A percentile compares a stretch with the other conserved stretches of the same genome.
These are phyloP conservation scores for Candida montana DNA, from an alignment of 805 yeast genomes.

Conservation along the genomic window DNA sequence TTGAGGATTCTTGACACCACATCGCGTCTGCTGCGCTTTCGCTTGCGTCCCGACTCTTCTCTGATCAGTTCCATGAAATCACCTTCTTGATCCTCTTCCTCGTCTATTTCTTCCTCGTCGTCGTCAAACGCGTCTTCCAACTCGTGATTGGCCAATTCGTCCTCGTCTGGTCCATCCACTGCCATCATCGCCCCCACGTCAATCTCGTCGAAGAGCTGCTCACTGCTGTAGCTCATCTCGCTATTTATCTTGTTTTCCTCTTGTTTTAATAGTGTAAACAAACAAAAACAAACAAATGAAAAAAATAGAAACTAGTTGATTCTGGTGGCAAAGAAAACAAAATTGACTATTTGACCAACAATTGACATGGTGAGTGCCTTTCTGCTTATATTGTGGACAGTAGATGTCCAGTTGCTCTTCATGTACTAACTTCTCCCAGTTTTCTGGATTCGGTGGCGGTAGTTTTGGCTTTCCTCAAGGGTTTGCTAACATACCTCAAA, in stretches of 20 bases:
- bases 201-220: slow-evolving; percentile 22
- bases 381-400: too few relatives aligned
- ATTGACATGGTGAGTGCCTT: slow-evolving; percentile 1
- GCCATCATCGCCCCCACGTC: slow-evolving; percentile 27
- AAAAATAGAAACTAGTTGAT: too few relatives aligned
- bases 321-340: too few relatives aligned
- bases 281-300: not conserved
- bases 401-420: too few relatives aligned
- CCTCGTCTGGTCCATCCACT: slow-evolving; percentile 9
- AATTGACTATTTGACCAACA: too few relatives aligned
- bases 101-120: slow-evolving; percentile 34
- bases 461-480: slow-evolving; percentile 17
- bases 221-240: slow-evolving; percentile 8
- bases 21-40: slow-evolving; percentile 31
- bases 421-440: slow-evolving; percentile 18
- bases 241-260: too few relatives aligned
- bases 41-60: slow-evolving; percentile 60
- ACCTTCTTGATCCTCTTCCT: slow-evolving; percentile 30
- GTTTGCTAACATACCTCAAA: slow-evolving; percentile 32
- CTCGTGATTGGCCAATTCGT: slow-evolving; percentile 22
- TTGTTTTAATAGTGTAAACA: not conserved
- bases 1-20: slow-evolving; percentile 29
- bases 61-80: slow-evolving; percentile 59
- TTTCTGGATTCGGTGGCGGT: slow-evolving; percentile 32
- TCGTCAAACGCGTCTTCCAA: slow-evolving; percentile 33